Evolutionary conservation across 306 rosid species (phyloP), one percentile per base, ranked within the genome.

Genomic region (Quercus wislizeni): DNA sequence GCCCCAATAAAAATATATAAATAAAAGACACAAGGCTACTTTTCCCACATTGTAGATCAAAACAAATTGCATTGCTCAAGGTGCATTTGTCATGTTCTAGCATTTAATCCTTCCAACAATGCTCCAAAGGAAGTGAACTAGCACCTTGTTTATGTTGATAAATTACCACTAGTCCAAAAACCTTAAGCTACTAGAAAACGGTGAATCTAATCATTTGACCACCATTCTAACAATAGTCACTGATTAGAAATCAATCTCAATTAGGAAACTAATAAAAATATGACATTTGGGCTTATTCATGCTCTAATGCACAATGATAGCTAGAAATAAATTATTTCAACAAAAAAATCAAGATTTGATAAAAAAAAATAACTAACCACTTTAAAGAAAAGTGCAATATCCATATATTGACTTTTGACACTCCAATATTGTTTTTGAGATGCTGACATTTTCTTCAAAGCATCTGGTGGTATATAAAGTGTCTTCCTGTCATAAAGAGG

Each of bases 371-470:
- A 76, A 91, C 99, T 85, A 76, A 95, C 99, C 99, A 92, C 99
- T 94, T 94, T 92, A 71, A 92, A 94, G 88, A 94, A 94, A 38
- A 92, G 81, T 85, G 91, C 71, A 73, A 94, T 84, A 83, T 94
- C 99, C 97, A 94, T 92, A 79, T 94, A 94, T 88, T 91, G 92
- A 46, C 97, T 87, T 85, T 94, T 94, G 86, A 88, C 89, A 79
- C 85, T 89, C 99, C 99, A 94, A 77, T 91, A 94, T 85, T 94
- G 99, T 80, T 83, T 92, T 74, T 94, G 99, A 25, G 99, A 92
- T 23, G 99, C 97, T 5, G 99, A 79, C 98, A 95, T 86, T 83
- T 92, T 92, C 72, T 78, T 83, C 86, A 95, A 27, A 78, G 86
- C 86, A 76, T 91, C 95, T 55, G 96, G 87, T n/a, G 99, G 97